A percentile compares a stretch with the other conserved stretches of the same genome.
These are phyloP conservation scores for Colletotrichum euphorbiae DNA, from an alignment of 2,329 filamentous ascomycete genomes.

Conservation along the genomic window DNA sequence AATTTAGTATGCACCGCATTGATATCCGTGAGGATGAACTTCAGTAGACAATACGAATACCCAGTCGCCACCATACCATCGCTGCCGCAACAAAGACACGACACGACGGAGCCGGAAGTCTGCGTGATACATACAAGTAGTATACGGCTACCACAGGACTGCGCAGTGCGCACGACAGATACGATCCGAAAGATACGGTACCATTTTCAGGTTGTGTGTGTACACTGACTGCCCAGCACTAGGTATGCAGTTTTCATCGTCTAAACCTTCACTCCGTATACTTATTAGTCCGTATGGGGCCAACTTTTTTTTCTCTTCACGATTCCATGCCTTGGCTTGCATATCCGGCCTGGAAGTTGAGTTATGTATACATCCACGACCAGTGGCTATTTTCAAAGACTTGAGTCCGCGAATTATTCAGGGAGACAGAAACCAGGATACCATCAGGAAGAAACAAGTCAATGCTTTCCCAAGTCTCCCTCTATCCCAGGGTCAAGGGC, in stretches of 20 bases:
- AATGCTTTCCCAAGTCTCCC: conserved; percentile 19
- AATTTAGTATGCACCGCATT: neutral
- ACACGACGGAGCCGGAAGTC: conserved; percentile 8
- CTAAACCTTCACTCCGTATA: too few relatives aligned
- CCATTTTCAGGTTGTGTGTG: too few relatives aligned
- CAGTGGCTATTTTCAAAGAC: conserved; percentile 26
- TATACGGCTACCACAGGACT: neutral
- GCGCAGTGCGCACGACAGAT: neutral
- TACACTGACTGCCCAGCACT: too few relatives aligned
- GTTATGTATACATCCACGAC: conserved; percentile 6
- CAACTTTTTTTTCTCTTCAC: neutral
- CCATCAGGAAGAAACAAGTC: conserved; percentile 30
- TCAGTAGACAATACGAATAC: too few relatives aligned
- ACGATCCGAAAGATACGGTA: too few relatives aligned
- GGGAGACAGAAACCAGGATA: conserved; percentile 17
- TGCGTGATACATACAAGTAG: conserved; percentile 2
- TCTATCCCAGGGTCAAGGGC: conserved; percentile 10
- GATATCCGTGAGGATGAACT: neutral
- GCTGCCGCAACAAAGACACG: neutral
- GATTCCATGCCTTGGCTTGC: conserved; percentile 4
- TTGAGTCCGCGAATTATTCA: conserved; percentile 15
- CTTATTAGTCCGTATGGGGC: too few relatives aligned
- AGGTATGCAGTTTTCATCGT: too few relatives aligned
- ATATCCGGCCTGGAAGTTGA: conserved; percentile 3
- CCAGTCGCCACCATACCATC: neutral